A percentile compares a stretch with the other conserved stretches of the same genome.
Conservation (phyloP, 257 asterid genomes). For the Datura wrightii region DNA sequence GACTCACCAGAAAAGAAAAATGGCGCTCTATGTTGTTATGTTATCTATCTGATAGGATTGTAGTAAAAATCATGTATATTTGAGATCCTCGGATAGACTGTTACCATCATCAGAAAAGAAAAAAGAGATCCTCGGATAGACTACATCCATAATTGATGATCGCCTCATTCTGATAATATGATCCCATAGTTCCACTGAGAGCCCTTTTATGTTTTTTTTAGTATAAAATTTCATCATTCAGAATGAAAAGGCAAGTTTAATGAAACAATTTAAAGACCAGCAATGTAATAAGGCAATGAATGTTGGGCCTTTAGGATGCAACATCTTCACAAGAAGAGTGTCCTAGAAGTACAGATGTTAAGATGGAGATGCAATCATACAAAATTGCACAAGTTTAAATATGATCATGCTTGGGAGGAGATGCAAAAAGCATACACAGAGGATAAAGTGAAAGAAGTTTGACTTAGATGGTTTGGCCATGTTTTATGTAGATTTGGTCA, state of each 20-base stretch:
- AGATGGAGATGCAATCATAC: not conserved
- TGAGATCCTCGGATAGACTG: not conserved
- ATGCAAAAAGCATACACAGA: not conserved
- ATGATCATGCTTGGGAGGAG: not conserved
- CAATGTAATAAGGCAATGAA: not conserved
- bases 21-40: not conserved
- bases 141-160: not conserved
- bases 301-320: constrained; percentile 1
- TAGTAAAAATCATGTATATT: not conserved
- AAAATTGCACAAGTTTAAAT: not conserved
- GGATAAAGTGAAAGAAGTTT: not conserved
- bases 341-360: not conserved
- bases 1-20: not conserved
- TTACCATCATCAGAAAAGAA: too few relatives aligned
- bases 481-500: not conserved
- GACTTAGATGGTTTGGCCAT: not conserved
- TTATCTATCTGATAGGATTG: not conserved
- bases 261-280: not conserved
- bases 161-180: not conserved
- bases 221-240: not conserved
- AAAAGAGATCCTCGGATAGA: not conserved
- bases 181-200: not conserved
- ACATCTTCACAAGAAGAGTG: not conserved
- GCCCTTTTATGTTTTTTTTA: not conserved
- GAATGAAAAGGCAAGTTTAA: not conserved